A percentile compares a stretch with the other conserved stretches of the same genome.
These are phyloP conservation scores for Daldinia bambusicola DNA, from an alignment of 495 filamentous ascomycete genomes.

Conservation along the genomic window DNA sequence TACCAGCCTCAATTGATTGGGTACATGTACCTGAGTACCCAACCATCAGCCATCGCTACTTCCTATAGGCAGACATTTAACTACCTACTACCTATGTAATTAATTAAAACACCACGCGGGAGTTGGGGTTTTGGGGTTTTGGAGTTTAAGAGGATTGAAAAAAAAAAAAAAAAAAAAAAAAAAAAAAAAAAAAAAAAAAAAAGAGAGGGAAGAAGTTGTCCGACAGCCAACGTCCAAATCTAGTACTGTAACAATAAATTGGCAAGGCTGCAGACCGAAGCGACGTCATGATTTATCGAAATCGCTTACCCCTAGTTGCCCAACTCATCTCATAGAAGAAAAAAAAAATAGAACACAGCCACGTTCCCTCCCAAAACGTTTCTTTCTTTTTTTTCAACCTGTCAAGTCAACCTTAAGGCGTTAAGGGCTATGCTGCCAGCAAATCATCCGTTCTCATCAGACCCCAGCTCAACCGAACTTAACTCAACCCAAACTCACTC, in stretches of 20 bases:
- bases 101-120: constrained; percentile 15
- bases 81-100: neutral
- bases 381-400: neutral
- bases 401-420: constrained; percentile 14
- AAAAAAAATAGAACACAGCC: constrained; percentile 24
- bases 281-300: constrained; percentile 24
- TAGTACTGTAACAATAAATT: constrained; percentile 9
- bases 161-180: too few species aligned
- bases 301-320: neutral
- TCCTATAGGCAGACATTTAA: neutral
- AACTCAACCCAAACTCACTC: constrained; percentile 7
- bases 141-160: too few species aligned
- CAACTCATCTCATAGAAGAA: neutral
- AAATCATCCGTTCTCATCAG: neutral
- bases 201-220: neutral
- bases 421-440: constrained; percentile 28
- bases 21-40: neutral
- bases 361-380: constrained; percentile 1
- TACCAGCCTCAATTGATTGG: neutral
- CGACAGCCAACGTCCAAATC: neutral
- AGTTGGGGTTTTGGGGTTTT: constrained; percentile 14
- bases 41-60: neutral
- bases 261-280: constrained; percentile 35
- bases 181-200: too few species aligned
- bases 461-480: constrained; percentile 1